A percentile compares a stretch with the other conserved stretches of the same genome.
Evolutionary conservation across 1,139 yeast genomes (phyloP).

Genomic region (Saccharomycopsis hybrid): DNA sequence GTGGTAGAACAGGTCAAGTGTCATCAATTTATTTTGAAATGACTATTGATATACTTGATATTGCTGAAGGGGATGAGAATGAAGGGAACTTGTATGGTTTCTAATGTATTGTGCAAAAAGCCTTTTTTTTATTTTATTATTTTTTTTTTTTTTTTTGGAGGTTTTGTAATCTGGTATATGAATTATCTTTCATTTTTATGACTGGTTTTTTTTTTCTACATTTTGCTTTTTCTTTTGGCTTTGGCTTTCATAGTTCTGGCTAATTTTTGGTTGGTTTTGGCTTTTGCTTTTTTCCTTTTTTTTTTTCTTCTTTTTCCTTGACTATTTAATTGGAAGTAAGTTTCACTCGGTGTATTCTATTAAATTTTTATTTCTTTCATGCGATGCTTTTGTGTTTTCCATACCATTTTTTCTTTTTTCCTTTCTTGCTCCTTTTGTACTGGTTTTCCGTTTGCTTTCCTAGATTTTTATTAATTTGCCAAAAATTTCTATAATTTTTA

Average conservation of each 20-base stretch:
- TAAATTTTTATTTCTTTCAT: no score
- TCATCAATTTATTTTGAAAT: constrained; percentile 21
- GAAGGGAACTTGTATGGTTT: no score
- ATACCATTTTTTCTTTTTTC: no score
- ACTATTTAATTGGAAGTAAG: no score
- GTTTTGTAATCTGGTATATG: background rate
- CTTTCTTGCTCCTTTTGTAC: no score
- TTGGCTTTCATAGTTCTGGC: background rate
- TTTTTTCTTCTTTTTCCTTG: no score
- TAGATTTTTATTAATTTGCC: background rate
- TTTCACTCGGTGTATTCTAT: no score
- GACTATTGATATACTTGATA: constrained; percentile 20
- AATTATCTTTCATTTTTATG: background rate
- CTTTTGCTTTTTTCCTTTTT: background rate
- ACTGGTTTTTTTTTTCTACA: background rate
- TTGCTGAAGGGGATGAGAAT: constrained; percentile 2
- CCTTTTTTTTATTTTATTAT: no score
- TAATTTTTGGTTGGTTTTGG: background rate
- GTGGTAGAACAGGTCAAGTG: constrained; percentile 3
- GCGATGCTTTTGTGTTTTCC: no score
- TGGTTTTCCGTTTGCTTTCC: background rate
- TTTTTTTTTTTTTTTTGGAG: no score
- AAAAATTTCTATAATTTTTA: background rate
- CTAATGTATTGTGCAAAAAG: no score
- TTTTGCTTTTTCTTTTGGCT: background rate